A percentile compares a stretch with the other conserved stretches of the same genome.
Evolutionary conservation across 2,329 filamentous ascomycete genomes (phyloP).

Genomic region (Diplodia corticola): DNA sequence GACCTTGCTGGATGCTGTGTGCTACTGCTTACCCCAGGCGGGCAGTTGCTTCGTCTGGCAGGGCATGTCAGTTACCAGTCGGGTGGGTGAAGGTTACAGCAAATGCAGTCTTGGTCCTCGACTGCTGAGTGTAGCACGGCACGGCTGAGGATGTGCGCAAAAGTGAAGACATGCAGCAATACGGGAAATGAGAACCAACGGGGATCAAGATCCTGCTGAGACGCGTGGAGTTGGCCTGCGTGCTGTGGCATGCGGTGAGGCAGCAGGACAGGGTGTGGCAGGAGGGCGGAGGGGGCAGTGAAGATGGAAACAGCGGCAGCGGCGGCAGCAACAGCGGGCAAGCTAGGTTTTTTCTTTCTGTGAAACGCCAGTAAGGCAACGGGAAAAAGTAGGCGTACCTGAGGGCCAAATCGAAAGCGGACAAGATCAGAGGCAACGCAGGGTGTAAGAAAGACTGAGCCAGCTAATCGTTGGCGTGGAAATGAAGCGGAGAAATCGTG

Average conservation of each 20-base stretch:
- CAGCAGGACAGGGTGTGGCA: background rate
- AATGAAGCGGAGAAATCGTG: background rate
- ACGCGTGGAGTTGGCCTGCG: background rate
- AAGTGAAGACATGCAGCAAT: background rate
- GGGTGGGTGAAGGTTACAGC: background rate
- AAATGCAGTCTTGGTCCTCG: background rate
- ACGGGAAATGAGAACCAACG: background rate
- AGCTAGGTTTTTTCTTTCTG: background rate
- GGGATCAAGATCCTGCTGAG: background rate
- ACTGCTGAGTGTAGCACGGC: background rate
- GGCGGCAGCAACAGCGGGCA: background rate
- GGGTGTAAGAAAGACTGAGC: too few relatives aligned
- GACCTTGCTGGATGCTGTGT: background rate
- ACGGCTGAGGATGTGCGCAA: background rate
- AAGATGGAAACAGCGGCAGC: background rate
- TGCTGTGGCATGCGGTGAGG: background rate
- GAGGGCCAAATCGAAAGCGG: background rate
- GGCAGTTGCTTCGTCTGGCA: background rate
- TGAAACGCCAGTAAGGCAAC: background rate
- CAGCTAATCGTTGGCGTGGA: background rate
- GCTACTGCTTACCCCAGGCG: background rate
- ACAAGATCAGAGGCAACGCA: background rate
- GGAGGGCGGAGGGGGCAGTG: background rate
- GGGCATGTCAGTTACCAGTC: constrained; percentile 6
- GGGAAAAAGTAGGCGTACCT: background rate